A percentile compares a stretch with the other conserved stretches of the same genome.
phyloP scores from a whole-genome alignment of 208 protist species.

The Angomonas deanei region DNA sequence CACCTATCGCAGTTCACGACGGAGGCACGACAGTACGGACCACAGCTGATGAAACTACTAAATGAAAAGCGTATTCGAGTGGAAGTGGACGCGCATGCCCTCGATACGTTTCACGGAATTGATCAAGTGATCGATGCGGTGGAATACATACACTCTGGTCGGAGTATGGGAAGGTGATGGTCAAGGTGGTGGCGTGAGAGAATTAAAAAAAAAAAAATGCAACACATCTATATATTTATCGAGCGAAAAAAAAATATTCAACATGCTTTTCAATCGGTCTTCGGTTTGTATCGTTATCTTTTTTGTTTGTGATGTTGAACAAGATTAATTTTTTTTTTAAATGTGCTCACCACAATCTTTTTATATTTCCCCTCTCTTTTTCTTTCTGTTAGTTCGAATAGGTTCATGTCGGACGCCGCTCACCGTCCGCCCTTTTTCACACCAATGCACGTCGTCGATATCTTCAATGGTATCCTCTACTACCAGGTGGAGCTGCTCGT shows the following conservation, averaged over 20 bases:
- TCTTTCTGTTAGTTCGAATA: neutral
- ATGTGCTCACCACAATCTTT: neutral
- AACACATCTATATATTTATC: too few species aligned
- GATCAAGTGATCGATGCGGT: slow-evolving; percentile 51
- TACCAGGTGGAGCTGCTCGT: slow-evolving; percentile 42
- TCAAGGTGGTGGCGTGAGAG: slow-evolving; percentile 8
- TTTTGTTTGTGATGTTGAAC: too few species aligned
- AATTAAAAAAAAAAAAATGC: slow-evolving; percentile 5
- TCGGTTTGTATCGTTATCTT: neutral
- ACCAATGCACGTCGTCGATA: too few species aligned
- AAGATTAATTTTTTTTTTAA: slow-evolving; percentile 8
- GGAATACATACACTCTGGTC: slow-evolving; percentile 60
- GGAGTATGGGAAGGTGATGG: slow-evolving; percentile 66
- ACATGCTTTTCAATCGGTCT: slow-evolving; percentile 10
- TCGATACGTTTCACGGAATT: slow-evolving; percentile 53
- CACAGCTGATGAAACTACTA: slow-evolving; percentile 18
- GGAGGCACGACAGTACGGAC: slow-evolving; percentile 18
- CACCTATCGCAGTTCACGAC: slow-evolving; percentile 34
- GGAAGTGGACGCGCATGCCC: slow-evolving; percentile 28
- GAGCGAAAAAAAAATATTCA: too few species aligned
- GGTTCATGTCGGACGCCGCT: too few species aligned
- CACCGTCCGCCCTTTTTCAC: too few species aligned
- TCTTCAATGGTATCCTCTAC: slow-evolving; percentile 16
- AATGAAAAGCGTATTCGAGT: slow-evolving; percentile 14
- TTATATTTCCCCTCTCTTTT: slow-evolving; percentile 1